These are phyloP conservation scores for Penicillium manginii DNA, from an alignment of 495 filamentous ascomycete genomes.

Conservation along the genomic window DNA sequence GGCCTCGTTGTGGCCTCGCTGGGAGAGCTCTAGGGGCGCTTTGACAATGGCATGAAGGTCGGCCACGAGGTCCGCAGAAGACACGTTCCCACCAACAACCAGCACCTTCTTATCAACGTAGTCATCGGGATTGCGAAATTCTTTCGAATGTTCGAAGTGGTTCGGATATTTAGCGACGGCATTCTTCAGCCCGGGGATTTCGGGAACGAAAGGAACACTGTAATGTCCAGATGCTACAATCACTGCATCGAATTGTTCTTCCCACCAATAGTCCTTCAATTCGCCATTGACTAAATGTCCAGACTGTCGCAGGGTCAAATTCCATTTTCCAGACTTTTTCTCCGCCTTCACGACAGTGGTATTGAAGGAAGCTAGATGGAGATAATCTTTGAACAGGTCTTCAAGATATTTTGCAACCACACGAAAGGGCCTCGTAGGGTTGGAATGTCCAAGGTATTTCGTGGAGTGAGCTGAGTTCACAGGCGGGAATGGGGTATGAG, in stretches of 20 bases:
- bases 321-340: conserved; percentile 28
- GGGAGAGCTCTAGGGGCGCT: conserved; percentile 24
- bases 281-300: conserved; percentile 16
- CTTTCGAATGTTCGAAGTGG: conserved; percentile 33
- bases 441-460: conserved; percentile 18
- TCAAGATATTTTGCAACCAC: conserved; percentile 30
- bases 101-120: conserved; percentile 35
- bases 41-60: conserved; percentile 33
- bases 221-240: conserved; percentile 80
- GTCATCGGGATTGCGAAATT: conserved; percentile 27
- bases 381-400: conserved; percentile 28
- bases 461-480: conserved; percentile 30
- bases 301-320: conserved; percentile 26
- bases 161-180: conserved; percentile 18
- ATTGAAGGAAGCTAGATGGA: conserved; percentile 28
- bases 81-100: conserved; percentile 36
- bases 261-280: conserved; percentile 35
- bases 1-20: conserved; percentile 25
- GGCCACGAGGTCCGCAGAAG: conserved; percentile 32
- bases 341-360: conserved; percentile 35
- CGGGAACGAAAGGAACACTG: conserved; percentile 65
- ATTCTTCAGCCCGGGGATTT: conserved; percentile 36
- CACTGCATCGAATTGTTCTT: conserved; percentile 63
- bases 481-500: conserved; percentile 31
- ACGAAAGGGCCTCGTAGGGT: conserved; percentile 31